Evolutionary conservation across 1,284 basidiomycete species (phyloP).

Genomic region (Xanthoconium separans): DNA sequence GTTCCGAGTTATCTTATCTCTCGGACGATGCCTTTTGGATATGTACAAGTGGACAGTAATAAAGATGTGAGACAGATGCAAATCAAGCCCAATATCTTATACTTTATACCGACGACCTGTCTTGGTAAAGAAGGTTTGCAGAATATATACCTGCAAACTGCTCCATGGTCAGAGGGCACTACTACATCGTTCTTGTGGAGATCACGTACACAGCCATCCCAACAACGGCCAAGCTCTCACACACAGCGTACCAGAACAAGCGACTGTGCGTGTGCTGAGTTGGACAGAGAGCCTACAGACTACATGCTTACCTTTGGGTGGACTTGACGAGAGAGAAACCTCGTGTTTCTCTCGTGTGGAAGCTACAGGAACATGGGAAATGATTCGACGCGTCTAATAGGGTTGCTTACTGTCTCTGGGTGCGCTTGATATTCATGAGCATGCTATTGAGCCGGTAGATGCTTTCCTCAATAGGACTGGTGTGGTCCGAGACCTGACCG

Average conservation of each 20-base stretch:
- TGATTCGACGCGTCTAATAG: background rate
- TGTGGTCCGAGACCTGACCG: conserved; percentile 86
- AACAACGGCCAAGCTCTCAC: conserved; percentile 76
- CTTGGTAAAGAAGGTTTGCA: conserved; percentile 92
- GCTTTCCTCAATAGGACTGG: conserved; percentile 88
- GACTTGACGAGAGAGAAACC: conserved; percentile 80
- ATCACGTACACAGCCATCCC: conserved; percentile 77
- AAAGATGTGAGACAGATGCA: conserved; percentile 10
- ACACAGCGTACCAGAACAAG: conserved; percentile 86
- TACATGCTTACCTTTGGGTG: conserved; percentile 61
- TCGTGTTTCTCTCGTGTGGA: conserved; percentile 80
- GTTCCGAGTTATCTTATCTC: conserved; percentile 19
- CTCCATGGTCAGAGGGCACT: conserved; percentile 2
- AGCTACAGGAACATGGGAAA: conserved; percentile 42
- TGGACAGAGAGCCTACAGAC: conserved; percentile 17
- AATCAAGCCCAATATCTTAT: conserved; percentile 35
- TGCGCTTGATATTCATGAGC: conserved; percentile 83
- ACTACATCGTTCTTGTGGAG: background rate
- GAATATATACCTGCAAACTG: conserved; percentile 84
- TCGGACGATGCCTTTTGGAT: background rate
- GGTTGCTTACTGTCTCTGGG: conserved; percentile 80
- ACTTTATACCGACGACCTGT: conserved; percentile 85
- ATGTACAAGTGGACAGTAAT: background rate
- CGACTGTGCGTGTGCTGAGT: conserved; percentile 48
- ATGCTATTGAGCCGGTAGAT: conserved; percentile 86